These are phyloP conservation scores for Mycosphaerella sp. DNA, from an alignment of 2,329 filamentous ascomycete species.

Conservation along the genomic window DNA sequence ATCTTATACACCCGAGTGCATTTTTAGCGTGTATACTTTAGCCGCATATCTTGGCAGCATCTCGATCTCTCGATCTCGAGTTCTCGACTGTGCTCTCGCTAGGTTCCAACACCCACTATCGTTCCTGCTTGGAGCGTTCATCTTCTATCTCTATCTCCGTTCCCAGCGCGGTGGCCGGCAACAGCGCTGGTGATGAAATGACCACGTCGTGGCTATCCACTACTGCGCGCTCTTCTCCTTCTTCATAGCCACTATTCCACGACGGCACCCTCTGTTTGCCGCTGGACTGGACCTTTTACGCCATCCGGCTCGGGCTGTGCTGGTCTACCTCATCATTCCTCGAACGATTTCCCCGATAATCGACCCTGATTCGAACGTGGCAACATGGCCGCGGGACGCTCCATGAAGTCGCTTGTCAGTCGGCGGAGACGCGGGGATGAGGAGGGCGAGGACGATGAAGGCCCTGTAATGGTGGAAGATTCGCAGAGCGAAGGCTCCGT, in stretches of 20 bases:
- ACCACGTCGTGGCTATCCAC: conserved; percentile 3
- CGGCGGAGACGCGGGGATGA: conserved; percentile 63
- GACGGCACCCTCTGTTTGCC: not conserved
- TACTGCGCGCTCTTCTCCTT: conserved; percentile 5
- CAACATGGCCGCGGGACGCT: conserved; percentile 48
- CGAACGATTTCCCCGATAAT: not conserved
- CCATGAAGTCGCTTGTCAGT: conserved; percentile 59
- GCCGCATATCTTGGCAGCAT: not conserved
- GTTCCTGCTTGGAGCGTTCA: conserved; percentile 7
- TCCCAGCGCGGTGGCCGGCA: conserved; percentile 3
- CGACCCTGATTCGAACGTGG: not conserved
- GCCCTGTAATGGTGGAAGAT: conserved; percentile 51
- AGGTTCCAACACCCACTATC: not conserved
- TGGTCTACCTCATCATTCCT: not conserved
- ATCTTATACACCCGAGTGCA: too few species aligned
- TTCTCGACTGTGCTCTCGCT: conserved; percentile 2
- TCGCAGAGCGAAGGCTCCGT: conserved; percentile 57
- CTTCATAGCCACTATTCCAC: not conserved
- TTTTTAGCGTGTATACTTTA: too few species aligned
- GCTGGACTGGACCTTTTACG: not conserved
- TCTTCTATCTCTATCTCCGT: conserved; percentile 3
- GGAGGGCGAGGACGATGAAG: conserved; percentile 61
- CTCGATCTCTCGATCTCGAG: not conserved
- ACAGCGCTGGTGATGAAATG: conserved; percentile 7
- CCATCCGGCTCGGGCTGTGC: not conserved